phyloP scores from a whole-genome alignment of 179 eudicot species.

The Spinacia oleracea region DNA sequence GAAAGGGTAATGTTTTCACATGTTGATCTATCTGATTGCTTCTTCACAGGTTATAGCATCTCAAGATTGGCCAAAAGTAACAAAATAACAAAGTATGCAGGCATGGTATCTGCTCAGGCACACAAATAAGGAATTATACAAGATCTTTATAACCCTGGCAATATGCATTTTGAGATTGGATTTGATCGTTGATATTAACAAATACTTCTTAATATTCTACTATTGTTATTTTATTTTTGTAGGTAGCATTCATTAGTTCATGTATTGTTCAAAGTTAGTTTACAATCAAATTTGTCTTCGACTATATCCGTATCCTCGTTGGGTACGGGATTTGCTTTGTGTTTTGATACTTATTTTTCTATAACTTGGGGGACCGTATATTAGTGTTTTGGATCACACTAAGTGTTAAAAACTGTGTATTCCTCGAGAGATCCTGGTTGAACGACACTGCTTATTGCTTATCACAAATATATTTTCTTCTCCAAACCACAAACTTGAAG shows the following conservation, averaged over 20 bases:
- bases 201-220: too few relatives aligned
- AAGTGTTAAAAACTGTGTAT: not conserved
- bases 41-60: constrained; percentile 79
- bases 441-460: not conserved
- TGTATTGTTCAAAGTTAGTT: too few relatives aligned
- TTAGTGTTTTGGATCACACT: not conserved
- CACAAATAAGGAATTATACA: constrained; percentile 88
- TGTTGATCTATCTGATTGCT: constrained; percentile 15
- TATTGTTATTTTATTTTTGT: too few relatives aligned
- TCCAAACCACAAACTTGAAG: not conserved
- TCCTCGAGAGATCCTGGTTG: not conserved
- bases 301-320: too few relatives aligned
- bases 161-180: too few relatives aligned
- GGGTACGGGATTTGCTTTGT: too few relatives aligned
- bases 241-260: too few relatives aligned
- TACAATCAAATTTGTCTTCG: too few relatives aligned
- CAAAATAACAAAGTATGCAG: constrained; percentile 94
- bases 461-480: not conserved
- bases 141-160: constrained; percentile 76
- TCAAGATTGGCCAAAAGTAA: constrained; percentile 98
- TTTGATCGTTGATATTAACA: too few relatives aligned
- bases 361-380: too few relatives aligned
- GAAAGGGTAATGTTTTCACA: not conserved
- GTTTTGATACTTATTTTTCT: too few relatives aligned
- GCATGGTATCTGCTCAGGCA: constrained; percentile 88